These are phyloP conservation scores for Penicillium mononematosum DNA, from an alignment of 495 filamentous ascomycete species.

Conservation along the genomic window DNA sequence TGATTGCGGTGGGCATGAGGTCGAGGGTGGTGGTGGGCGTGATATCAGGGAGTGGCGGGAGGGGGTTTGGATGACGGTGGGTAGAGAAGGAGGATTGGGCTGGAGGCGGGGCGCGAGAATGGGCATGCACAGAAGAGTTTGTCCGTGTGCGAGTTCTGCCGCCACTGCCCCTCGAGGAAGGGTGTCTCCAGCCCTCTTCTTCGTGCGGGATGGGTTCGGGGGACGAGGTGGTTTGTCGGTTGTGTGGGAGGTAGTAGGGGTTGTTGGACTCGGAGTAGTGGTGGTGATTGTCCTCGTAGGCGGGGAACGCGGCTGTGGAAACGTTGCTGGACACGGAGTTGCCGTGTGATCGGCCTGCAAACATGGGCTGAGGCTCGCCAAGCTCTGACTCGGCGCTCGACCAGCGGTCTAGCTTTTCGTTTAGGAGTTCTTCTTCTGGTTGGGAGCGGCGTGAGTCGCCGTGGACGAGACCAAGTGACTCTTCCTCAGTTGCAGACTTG, in stretches of 20 bases:
- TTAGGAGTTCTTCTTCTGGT: conserved; percentile 27
- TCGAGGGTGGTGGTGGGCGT: conserved; percentile 9
- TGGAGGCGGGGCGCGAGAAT: conserved; percentile 24
- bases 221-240: conserved; percentile 14
- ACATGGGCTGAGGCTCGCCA: conserved; percentile 23
- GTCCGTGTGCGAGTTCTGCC: conserved; percentile 21
- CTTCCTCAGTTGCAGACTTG: conserved; percentile 77
- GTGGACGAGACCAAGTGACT: conserved; percentile 80
- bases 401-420: conserved; percentile 37
- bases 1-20: conserved; percentile 2
- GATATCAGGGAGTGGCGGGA: conserved; percentile 32
- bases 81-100: conserved; percentile 31
- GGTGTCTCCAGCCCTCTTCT: conserved; percentile 1
- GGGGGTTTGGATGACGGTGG: conserved; percentile 30
- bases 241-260: conserved; percentile 26
- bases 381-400: conserved; percentile 30
- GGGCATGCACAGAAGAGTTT: conserved; percentile 21
- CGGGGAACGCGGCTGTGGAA: conserved; percentile 35
- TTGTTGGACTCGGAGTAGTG: conserved; percentile 21
- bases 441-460: conserved; percentile 53
- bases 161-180: not conserved
- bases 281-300: conserved; percentile 36
- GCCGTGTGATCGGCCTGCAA: conserved; percentile 23
- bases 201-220: conserved; percentile 14
- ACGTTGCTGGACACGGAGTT: conserved; percentile 31